Percentiles rank a stretch among this genome's conserved stretches.
Conservation (phyloP, 2,329 filamentous ascomycete species). For the Penicillium concentricum region DNA sequence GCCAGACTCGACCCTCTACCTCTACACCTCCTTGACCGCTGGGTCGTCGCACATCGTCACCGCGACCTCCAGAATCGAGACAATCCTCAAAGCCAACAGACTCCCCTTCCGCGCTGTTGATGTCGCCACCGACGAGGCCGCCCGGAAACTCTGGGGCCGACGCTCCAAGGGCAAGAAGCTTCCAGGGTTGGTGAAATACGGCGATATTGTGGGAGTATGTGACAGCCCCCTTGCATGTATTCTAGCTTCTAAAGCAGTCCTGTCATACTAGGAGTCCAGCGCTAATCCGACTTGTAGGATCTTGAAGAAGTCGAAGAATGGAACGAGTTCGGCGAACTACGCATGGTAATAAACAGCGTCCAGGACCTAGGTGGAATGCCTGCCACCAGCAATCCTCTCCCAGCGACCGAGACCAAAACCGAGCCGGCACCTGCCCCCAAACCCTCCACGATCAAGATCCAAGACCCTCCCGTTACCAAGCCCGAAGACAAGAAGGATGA, state of each 20-base stretch:
- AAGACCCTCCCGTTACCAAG: slow-evolving; percentile 37
- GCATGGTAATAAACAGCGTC: slow-evolving; percentile 67
- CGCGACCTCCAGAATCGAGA: slow-evolving; percentile 91
- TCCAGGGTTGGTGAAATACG: slow-evolving; percentile 84
- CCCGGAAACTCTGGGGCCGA: slow-evolving; percentile 83
- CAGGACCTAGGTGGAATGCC: slow-evolving; percentile 35
- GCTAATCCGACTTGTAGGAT: slow-evolving; percentile 58
- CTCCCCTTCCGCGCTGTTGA: slow-evolving; percentile 93
- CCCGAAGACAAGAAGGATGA: slow-evolving; percentile 37
- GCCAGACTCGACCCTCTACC: slow-evolving; percentile 69
- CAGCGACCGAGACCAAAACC: slow-evolving; percentile 26
- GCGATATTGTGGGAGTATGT: slow-evolving; percentile 79
- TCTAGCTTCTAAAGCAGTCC: not conserved
- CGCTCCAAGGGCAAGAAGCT: slow-evolving; percentile 83
- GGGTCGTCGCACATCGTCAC: slow-evolving; percentile 96
- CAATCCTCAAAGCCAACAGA: slow-evolving; percentile 90
- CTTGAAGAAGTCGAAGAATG: slow-evolving; percentile 94
- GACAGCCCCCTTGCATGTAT: not conserved
- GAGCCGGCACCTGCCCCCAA: slow-evolving; percentile 25
- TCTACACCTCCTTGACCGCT: slow-evolving; percentile 94
- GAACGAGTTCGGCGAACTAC: slow-evolving; percentile 97
- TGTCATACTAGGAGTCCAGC: not conserved
- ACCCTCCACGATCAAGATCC: slow-evolving; percentile 42
- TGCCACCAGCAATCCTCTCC: slow-evolving; percentile 27
- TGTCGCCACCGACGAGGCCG: slow-evolving; percentile 83